Evolutionary conservation across 352 stramenopile genomes (phyloP).

Genomic region (Phytophthora parvispora): DNA sequence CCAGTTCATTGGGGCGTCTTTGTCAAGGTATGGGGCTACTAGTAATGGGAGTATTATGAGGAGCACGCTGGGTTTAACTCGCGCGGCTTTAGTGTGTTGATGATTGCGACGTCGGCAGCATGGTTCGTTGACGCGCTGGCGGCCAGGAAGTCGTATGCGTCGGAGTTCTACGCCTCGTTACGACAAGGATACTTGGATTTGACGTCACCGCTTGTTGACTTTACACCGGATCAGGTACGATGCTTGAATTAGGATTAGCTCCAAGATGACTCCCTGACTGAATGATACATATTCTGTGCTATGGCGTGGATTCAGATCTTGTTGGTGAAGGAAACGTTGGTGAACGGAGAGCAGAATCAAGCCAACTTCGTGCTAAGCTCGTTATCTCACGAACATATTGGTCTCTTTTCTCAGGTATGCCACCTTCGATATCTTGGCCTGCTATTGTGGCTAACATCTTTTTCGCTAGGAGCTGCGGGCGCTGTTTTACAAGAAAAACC

Average conservation of each 20-base stretch:
- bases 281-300: not conserved
- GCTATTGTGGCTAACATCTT: not conserved
- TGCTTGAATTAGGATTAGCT: too few species aligned
- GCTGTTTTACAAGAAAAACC: slow-evolving; percentile 77
- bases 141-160: slow-evolving; percentile 84
- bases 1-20: slow-evolving; percentile 55
- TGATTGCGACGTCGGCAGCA: slow-evolving; percentile 65
- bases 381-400: slow-evolving; percentile 79
- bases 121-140: slow-evolving; percentile 83
- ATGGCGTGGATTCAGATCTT: slow-evolving; percentile 50
- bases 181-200: slow-evolving; percentile 87
- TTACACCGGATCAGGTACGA: slow-evolving; percentile 85
- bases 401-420: slow-evolving; percentile 72
- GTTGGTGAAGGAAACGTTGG: slow-evolving; percentile 84
- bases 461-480: slow-evolving; percentile 67
- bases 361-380: slow-evolving; percentile 90
- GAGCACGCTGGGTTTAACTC: slow-evolving; percentile 4
- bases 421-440: not conserved
- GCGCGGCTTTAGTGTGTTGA: slow-evolving; percentile 50
- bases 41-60: not conserved
- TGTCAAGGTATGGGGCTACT: slow-evolving; percentile 61
- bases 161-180: slow-evolving; percentile 88
- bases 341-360: slow-evolving; percentile 83
- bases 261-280: too few species aligned
- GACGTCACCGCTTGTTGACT: slow-evolving; percentile 81